phyloP scores from a whole-genome alignment of 1,139 yeast genomes.

The Protomyces macrosporus region DNA sequence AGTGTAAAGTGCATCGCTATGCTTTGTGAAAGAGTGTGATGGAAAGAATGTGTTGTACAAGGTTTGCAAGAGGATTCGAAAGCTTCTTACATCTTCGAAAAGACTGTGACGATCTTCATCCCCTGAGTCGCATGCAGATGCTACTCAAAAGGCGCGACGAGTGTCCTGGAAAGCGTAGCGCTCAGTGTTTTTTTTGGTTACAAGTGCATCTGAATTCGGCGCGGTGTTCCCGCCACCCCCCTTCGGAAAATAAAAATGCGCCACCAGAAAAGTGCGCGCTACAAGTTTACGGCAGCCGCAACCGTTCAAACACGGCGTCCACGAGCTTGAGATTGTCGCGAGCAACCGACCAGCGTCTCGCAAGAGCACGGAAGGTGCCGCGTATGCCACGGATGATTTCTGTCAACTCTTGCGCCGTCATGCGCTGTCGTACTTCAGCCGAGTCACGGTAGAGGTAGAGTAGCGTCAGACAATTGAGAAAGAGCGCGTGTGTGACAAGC shows the following conservation, averaged over 20 bases:
- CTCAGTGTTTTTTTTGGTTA: background rate
- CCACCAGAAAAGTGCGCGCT: too few species aligned
- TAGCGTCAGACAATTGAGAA: constrained; percentile 8
- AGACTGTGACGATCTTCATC: background rate
- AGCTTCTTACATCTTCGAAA: background rate
- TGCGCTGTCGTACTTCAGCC: background rate
- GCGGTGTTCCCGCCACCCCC: background rate
- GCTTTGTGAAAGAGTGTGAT: background rate
- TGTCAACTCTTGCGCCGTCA: background rate
- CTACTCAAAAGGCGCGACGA: background rate
- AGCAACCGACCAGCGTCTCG: constrained; percentile 10
- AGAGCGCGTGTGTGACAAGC: constrained; percentile 9
- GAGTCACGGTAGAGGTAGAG: constrained; percentile 6
- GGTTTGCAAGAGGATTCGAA: background rate
- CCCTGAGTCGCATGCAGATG: background rate
- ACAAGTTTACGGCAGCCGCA: background rate
- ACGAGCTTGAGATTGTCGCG: constrained; percentile 1
- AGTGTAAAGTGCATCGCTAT: background rate
- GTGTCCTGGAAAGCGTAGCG: background rate
- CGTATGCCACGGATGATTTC: background rate
- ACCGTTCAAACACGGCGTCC: background rate
- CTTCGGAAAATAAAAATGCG: too few species aligned
- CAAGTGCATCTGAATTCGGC: background rate
- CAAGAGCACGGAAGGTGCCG: background rate
- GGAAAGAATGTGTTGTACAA: background rate